Percentiles rank a stretch among this genome's conserved stretches.
Evolutionary conservation across 2,329 filamentous ascomycete genomes (phyloP).

Genomic region (Esteya vermicola): DNA sequence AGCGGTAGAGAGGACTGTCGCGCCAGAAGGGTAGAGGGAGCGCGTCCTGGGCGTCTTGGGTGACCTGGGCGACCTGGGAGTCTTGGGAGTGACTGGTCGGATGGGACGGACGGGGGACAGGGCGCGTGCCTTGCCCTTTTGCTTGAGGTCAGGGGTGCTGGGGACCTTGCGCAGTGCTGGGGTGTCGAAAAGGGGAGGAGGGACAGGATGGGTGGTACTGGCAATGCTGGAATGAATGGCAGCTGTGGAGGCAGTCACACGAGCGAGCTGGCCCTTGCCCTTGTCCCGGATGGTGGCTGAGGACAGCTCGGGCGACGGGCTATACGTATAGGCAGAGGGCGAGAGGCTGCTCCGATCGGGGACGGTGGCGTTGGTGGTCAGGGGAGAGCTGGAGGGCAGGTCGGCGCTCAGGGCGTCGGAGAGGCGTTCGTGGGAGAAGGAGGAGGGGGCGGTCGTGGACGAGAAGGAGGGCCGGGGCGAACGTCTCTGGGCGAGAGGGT

Average conservation of each 20-base stretch:
- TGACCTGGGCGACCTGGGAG: too few species aligned
- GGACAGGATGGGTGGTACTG: constrained; percentile 15
- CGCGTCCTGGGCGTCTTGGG: too few species aligned
- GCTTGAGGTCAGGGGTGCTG: constrained; percentile 27
- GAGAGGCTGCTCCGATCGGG: constrained; percentile 29
- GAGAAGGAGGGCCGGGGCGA: constrained; percentile 29
- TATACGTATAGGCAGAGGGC: constrained; percentile 14
- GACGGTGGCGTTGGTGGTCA: constrained; percentile 26
- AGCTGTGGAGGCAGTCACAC: too few species aligned
- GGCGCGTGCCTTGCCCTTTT: constrained; percentile 22
- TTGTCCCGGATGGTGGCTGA: too few species aligned
- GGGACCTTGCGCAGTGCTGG: constrained; percentile 40
- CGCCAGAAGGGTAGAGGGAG: background rate
- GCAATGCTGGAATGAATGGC: too few species aligned
- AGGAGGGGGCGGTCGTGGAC: constrained; percentile 21
- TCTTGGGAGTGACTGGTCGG: too few species aligned
- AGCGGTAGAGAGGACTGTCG: background rate
- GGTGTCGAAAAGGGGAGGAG: constrained; percentile 39
- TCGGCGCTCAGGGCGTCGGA: constrained; percentile 32
- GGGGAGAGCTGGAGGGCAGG: constrained; percentile 28
- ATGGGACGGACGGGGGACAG: too few species aligned
- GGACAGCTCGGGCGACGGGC: too few species aligned
- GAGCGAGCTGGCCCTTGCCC: too few species aligned
- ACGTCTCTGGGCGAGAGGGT: constrained; percentile 13
- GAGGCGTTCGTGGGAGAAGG: constrained; percentile 35